Base-by-base conservation (phyloP, 345 rosid genomes). In the Draba incana region DNA sequence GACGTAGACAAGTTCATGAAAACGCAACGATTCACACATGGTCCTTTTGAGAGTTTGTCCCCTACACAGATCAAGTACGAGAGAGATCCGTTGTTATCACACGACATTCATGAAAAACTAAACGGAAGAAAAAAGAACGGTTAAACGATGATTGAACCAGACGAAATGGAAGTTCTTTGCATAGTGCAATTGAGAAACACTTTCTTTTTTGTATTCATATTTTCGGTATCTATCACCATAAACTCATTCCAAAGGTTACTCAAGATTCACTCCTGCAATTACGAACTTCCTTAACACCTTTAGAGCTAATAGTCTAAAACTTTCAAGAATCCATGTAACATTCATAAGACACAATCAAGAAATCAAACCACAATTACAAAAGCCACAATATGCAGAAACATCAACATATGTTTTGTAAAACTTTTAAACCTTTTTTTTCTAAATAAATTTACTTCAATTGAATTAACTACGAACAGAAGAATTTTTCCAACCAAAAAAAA, bases 1-100 rank as follows among this genome's bases (percentile, higher is more conserved):
- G 78, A 56, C 10, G 85, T 78, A 23, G 84, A 78, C 46, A 84
- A 44, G 62, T 83, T 76, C 84, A 84, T 84, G 72, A 84, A 82
- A 72, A 68, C 10, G 37, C 85, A 76, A 24, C 83, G 90, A 76
- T 60, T 79, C 65, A 59, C 30, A 62, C 80, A 86, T 77, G 86
- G 71, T 58, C 85, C 90, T 71, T 74, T 78, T 35, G 78, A 83
- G 71, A 79, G 69, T 61, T 64, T 86, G 24, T 84, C 92, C 35
- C 85, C 96, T 86, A 78, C 15, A 43, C 49, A 74, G 38, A 73
- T 14, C 61, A 31, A 51, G 30, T 10, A 31, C 50, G 28, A 48
- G 55, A 59, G 8, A 11, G 25, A 56, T 9, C 47, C 4, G 1
- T 0, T 23, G 35, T 23, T 45, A 43, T 20, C 53, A 5, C 16